Conservation (phyloP, 805 yeast species). For the Cyberlindnera samutprakarnensis region DNA sequence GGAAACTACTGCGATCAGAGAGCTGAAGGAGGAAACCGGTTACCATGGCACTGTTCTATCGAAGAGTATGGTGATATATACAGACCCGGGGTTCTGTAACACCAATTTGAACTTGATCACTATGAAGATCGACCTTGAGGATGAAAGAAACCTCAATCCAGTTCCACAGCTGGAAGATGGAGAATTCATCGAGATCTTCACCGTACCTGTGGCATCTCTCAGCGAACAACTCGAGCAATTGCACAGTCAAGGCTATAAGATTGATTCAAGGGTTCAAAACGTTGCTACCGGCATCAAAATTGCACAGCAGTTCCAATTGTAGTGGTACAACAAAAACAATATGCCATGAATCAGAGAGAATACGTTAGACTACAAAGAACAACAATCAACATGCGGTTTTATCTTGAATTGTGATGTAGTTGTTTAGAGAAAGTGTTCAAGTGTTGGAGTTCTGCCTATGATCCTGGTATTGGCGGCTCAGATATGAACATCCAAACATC, state of each 20-base stretch:
- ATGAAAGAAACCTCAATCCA: slow-evolving; percentile 62
- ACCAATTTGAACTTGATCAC: slow-evolving; percentile 78
- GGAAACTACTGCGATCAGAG: slow-evolving; percentile 79
- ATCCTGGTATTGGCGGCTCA: no score
- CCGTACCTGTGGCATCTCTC: slow-evolving; percentile 54
- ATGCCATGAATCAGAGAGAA: not conserved
- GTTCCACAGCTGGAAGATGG: slow-evolving; percentile 74
- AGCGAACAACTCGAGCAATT: slow-evolving; percentile 46
- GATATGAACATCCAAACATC: no score
- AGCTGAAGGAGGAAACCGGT: slow-evolving; percentile 89
- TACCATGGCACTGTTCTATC: slow-evolving; percentile 59
- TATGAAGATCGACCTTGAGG: slow-evolving; percentile 65
- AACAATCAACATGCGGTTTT: no score
- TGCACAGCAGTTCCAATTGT: slow-evolving; percentile 30
- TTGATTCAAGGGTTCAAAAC: slow-evolving; percentile 85
- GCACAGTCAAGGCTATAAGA: slow-evolving; percentile 56
- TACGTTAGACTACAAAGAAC: no score
- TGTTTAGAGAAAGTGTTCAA: no score
- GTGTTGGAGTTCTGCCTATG: no score
- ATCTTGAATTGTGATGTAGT: no score
- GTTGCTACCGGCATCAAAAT: slow-evolving; percentile 74
- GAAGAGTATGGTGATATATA: slow-evolving; percentile 44
- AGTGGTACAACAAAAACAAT: not conserved
- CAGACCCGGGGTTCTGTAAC: slow-evolving; percentile 87
- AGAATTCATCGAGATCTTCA: slow-evolving; percentile 88